Percentiles rank a stretch among this genome's conserved stretches.
phyloP scores from a whole-genome alignment of 345 rosid species.

The Boechera retrofracta region DNA sequence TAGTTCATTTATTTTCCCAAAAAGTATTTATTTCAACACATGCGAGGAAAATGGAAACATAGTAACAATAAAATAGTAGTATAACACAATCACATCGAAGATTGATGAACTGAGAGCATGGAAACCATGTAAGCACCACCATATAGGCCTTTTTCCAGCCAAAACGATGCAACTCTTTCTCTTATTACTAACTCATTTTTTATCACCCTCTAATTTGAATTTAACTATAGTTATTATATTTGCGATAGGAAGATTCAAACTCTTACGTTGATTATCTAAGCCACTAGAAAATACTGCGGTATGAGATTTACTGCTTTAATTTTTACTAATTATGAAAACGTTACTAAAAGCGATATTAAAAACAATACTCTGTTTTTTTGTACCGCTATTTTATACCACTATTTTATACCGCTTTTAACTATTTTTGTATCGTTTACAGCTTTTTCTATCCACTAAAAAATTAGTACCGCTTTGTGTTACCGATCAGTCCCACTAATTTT shows the following conservation, averaged over 20 bases:
- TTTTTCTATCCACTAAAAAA: too few relatives aligned
- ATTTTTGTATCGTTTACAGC: too few relatives aligned
- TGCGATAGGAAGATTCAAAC: background rate
- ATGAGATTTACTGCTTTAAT: too few relatives aligned
- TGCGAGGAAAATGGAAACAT: conserved; percentile 20
- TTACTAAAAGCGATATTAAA: too few relatives aligned
- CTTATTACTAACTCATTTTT: background rate
- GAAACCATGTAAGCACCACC: conserved; percentile 26
- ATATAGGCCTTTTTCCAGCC: background rate
- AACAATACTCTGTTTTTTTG: too few relatives aligned
- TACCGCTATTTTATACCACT: too few relatives aligned
- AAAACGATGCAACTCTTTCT: background rate
- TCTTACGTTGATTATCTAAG: background rate
- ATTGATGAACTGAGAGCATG: conserved; percentile 16
- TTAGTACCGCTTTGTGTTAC: too few relatives aligned
- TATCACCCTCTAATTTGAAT: background rate
- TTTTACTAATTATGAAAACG: too few relatives aligned
- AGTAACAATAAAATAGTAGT: conserved; percentile 6
- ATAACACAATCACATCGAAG: background rate
- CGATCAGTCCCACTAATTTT: too few relatives aligned
- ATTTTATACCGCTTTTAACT: too few relatives aligned
- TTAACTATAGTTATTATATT: background rate
- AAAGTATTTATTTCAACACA: conserved; percentile 23
- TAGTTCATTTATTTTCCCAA: background rate
- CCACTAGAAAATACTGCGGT: background rate